These are phyloP conservation scores for Dioscorea zingiberensis DNA, from an alignment of 106 monocot species.

Conservation along the genomic window DNA sequence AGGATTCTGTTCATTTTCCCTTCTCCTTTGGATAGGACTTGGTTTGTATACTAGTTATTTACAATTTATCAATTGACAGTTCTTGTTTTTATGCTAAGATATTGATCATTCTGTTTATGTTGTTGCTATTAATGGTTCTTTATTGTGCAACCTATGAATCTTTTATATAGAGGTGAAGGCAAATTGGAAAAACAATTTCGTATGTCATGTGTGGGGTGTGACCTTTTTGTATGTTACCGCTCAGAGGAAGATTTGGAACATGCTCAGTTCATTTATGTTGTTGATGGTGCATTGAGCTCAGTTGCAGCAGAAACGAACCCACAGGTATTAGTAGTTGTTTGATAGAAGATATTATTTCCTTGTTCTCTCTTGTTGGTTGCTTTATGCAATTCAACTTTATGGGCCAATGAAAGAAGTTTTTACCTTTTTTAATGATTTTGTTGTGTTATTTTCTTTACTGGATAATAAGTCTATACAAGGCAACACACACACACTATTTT, in stretches of 20 bases:
- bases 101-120: not conserved
- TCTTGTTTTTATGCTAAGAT: not conserved
- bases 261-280: slow-evolving; percentile 84
- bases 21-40: not conserved
- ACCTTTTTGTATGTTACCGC: slow-evolving; percentile 95
- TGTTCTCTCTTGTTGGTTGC: too few relatives aligned
- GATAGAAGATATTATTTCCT: too few relatives aligned
- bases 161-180: slow-evolving; percentile 74
- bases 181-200: slow-evolving; percentile 91
- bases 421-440: too few relatives aligned
- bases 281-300: slow-evolving; percentile 96
- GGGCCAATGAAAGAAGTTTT: too few relatives aligned
- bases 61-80: not conserved
- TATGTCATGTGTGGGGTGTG: slow-evolving; percentile 87
- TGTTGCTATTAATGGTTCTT: not conserved
- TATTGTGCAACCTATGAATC: not conserved
- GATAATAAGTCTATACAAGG: too few relatives aligned
- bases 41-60: too few relatives aligned
- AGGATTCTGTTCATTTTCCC: not conserved
- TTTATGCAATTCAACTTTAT: too few relatives aligned
- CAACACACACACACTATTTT: too few relatives aligned
- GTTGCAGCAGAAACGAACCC: slow-evolving; percentile 92
- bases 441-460: too few relatives aligned
- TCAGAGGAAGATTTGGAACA: slow-evolving; percentile 70
- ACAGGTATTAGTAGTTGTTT: slow-evolving; percentile 34